Percentiles rank a stretch among this genome's conserved stretches.
These are phyloP conservation scores for Bipolaris zeicola DNA, from an alignment of 2,329 filamentous ascomycete genomes.

Conservation along the genomic window DNA sequence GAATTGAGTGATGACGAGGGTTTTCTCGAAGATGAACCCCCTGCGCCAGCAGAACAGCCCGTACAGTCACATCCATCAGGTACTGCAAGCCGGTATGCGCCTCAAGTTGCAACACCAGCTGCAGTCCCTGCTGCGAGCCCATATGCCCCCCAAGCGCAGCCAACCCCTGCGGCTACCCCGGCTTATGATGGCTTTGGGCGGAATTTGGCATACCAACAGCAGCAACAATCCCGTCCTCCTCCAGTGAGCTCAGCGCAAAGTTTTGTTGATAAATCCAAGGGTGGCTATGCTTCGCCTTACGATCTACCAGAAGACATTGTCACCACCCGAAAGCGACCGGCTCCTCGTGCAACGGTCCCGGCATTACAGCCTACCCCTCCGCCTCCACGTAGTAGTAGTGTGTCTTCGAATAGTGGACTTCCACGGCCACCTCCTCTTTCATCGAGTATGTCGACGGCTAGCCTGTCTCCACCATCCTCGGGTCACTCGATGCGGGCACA, in stretches of 20 bases:
- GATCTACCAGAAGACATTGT: slow-evolving; percentile 90
- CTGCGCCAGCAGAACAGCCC: slow-evolving; percentile 28
- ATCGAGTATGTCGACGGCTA: slow-evolving; percentile 42
- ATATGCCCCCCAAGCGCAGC: slow-evolving; percentile 59
- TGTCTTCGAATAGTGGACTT: slow-evolving; percentile 40
- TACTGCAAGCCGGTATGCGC: slow-evolving; percentile 45
- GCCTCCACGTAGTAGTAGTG: slow-evolving; percentile 68
- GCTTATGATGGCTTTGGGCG: slow-evolving; percentile 42
- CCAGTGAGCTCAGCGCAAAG: slow-evolving; percentile 67
- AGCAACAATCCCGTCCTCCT: slow-evolving; percentile 52
- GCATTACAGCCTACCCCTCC: slow-evolving; percentile 52
- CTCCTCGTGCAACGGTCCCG: slow-evolving; percentile 37
- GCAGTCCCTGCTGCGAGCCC: slow-evolving; percentile 45
- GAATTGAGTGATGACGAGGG: slow-evolving; percentile 86
- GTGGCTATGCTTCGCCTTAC: slow-evolving; percentile 91
- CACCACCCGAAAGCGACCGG: slow-evolving; percentile 66
- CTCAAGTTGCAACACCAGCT: slow-evolving; percentile 35
- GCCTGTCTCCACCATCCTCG: slow-evolving; percentile 50
- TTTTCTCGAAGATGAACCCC: slow-evolving; percentile 73
- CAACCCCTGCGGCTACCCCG: slow-evolving; percentile 48
- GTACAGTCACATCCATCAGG: slow-evolving; percentile 23
- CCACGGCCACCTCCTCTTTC: slow-evolving; percentile 31
- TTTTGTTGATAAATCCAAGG: slow-evolving; percentile 88
- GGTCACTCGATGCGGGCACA: slow-evolving; percentile 45
- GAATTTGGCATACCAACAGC: slow-evolving; percentile 31